These are phyloP conservation scores for Blastomyces emzantsi DNA, from an alignment of 2,329 filamentous ascomycete genomes.

Conservation along the genomic window DNA sequence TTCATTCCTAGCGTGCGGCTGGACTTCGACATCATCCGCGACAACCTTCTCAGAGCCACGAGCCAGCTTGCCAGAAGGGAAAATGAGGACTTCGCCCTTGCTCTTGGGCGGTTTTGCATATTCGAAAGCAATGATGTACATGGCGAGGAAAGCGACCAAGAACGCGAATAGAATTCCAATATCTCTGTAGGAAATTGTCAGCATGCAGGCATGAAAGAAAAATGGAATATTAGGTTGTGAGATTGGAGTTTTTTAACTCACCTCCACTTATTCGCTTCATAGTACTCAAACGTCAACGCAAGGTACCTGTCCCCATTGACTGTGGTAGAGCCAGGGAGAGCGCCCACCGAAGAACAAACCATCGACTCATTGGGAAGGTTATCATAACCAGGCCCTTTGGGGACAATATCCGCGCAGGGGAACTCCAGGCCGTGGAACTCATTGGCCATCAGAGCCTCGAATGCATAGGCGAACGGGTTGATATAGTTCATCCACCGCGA, in stretches of 20 bases:
- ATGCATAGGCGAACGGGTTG: conserved; percentile 69
- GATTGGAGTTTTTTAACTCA: neutral
- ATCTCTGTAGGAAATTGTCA: neutral
- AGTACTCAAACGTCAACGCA: conserved; percentile 47
- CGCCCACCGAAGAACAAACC: conserved; percentile 53
- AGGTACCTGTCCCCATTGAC: conserved; percentile 55
- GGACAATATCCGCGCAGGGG: conserved; percentile 38
- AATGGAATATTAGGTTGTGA: no score
- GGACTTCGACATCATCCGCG: neutral
- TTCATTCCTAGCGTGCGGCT: neutral
- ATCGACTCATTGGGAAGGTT: conserved; percentile 28
- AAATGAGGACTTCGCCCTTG: conserved; percentile 5
- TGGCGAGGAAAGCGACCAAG: neutral
- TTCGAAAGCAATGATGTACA: neutral
- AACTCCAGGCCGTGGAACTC: conserved; percentile 64
- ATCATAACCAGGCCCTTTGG: conserved; percentile 29
- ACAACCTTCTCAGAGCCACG: neutral
- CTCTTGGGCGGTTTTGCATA: no score
- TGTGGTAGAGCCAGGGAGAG: conserved; percentile 42
- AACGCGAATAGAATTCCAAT: conserved; percentile 45
- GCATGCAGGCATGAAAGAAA: neutral
- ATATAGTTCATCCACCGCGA: conserved; percentile 74
- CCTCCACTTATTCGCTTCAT: conserved; percentile 51
- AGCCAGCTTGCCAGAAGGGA: conserved; percentile 31
- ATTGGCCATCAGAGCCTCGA: conserved; percentile 72